Evolutionary conservation across 805 yeast species (phyloP), one percentile per base, ranked within the genome.

Genomic region (Cyberlindnera veronae): DNA sequence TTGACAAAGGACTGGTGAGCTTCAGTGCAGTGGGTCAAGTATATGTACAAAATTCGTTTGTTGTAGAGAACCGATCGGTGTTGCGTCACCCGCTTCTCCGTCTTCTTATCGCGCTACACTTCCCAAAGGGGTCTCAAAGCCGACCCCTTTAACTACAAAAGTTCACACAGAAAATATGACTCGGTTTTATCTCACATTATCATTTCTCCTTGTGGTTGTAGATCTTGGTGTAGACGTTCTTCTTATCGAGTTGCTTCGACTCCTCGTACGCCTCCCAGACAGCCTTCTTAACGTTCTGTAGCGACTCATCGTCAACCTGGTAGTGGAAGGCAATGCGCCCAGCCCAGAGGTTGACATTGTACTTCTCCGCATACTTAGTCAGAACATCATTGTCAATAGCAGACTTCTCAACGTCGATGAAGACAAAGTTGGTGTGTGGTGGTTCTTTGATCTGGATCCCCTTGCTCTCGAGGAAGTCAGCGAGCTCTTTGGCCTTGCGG

Each of bases 371-470:
- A 41, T 69, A 61, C 46, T 72, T 68, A n/a, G 67, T 68, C 33
- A 84, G 63, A 20, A 71, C 64, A 12, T 64, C 73, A 14, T 78
- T 76, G 55, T 81, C 76, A 62, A 88, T 76, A 32, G 71, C 70
- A 0, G 58, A 43, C 30, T 54, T 51, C 20, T 42, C 42, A 15
- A 74, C 62, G 58, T 89, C 90, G 37, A 86, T 54, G 58, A 86
- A 88, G 29, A 91, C 88, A 62, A 90, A 86, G 58, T 82, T 88
- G 7, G 96, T 84, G 43, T 90, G 79, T 2, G 79, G 82, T 3
- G 96, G 96, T 17, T 73, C 68, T 53, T 76, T 79, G 42, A 85
- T 62, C 21, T 67, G 63, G 38, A 85, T 70, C 4, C 81, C 83
- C 36, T 77, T 54, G n/a, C 58, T 57, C 29, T 53, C 50, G 51